phyloP scores from a whole-genome alignment of 2,329 filamentous ascomycete genomes.

The Xylaria polymorpha region DNA sequence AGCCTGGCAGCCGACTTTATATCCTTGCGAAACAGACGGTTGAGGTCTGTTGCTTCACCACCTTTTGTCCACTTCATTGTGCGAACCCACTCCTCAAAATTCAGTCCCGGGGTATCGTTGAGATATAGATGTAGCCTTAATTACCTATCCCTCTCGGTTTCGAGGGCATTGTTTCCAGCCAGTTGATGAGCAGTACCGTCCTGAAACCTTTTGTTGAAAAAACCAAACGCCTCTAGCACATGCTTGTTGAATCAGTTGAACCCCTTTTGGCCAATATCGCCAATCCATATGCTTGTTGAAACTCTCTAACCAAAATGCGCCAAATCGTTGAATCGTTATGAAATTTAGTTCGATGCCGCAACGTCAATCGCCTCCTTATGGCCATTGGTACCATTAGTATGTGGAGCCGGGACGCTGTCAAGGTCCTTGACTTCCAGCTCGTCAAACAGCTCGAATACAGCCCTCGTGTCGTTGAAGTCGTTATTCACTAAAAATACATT shows the following conservation, averaged over 20 bases:
- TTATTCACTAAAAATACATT: constrained; percentile 80
- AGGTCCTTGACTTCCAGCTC: constrained; percentile 77
- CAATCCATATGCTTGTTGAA: constrained; percentile 50
- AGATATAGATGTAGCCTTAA: constrained; percentile 53
- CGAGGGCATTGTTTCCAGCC: constrained; percentile 32
- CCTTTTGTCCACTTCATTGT: constrained; percentile 19
- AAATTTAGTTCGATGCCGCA: constrained; percentile 38
- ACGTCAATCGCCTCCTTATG: constrained; percentile 45
- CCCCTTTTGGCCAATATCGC: constrained; percentile 31
- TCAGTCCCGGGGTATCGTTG: constrained; percentile 56
- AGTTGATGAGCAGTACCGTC: constrained; percentile 43
- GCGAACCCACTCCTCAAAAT: constrained; percentile 29
- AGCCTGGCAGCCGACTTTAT: not conserved
- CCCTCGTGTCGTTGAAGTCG: constrained; percentile 87
- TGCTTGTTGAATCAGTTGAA: constrained; percentile 51
- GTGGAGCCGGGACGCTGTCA: constrained; percentile 54
- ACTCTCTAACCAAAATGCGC: constrained; percentile 51
- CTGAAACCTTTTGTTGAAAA: constrained; percentile 52
- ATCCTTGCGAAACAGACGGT: constrained; percentile 37
- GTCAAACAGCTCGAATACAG: constrained; percentile 88
- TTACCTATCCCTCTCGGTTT: constrained; percentile 46
- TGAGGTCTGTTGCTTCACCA: constrained; percentile 37
- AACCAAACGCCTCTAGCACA: constrained; percentile 49
- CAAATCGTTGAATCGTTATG: constrained; percentile 43
- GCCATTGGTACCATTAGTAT: constrained; percentile 47